These are phyloP conservation scores for Dioszegia crocea DNA, from an alignment of 768 basidiomycete genomes.

Conservation along the genomic window DNA sequence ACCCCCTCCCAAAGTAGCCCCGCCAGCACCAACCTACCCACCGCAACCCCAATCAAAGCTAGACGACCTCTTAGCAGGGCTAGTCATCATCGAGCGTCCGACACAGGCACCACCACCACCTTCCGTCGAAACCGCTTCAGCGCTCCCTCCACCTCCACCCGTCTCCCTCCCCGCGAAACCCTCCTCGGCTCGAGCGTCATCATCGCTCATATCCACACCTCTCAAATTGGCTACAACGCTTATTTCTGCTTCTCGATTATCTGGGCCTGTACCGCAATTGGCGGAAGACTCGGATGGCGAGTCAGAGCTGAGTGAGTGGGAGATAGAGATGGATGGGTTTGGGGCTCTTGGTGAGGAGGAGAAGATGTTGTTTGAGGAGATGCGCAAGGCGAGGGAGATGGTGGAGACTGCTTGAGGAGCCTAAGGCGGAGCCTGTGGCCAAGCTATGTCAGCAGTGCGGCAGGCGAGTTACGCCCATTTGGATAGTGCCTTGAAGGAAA, in stretches of 20 bases:
- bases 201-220: slow-evolving; percentile 6
- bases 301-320: slow-evolving; percentile 7
- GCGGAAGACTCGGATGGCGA: slow-evolving; percentile 2
- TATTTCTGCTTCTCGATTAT: neutral
- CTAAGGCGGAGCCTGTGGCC: too few species aligned
- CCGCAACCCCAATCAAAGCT: slow-evolving; percentile 1
- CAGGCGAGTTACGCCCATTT: too few species aligned
- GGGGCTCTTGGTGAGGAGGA: slow-evolving; percentile 1
- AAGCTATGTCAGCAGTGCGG: too few species aligned
- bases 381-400: slow-evolving; percentile 9
- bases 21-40: neutral
- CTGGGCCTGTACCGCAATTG: slow-evolving; percentile 5
- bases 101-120: neutral
- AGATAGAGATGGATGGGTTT: slow-evolving; percentile 9
- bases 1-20: neutral
- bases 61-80: slow-evolving; percentile 1
- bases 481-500: too few species aligned
- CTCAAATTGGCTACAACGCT: slow-evolving; percentile 5
- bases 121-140: neutral
- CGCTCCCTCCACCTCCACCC: neutral
- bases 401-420: neutral
- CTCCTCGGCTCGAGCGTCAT: neutral
- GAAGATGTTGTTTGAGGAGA: slow-evolving; percentile 6
- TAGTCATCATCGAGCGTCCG: neutral
- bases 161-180: neutral